Base-by-base conservation (phyloP, 2,329 filamentous ascomycete species). In the Fusarium globosum region DNA sequence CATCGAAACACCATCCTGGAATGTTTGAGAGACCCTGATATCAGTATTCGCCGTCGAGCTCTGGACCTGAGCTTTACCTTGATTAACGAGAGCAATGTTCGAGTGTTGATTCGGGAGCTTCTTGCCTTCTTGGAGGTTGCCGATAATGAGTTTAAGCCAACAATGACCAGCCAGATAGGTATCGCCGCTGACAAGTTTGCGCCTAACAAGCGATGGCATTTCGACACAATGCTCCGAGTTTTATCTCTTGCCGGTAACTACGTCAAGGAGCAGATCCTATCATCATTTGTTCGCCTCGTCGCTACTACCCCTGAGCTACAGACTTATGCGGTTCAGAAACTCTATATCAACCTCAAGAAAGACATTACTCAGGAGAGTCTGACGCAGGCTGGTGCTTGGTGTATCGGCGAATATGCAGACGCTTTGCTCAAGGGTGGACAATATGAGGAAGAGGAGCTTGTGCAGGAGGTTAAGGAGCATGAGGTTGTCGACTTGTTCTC, bases 1-100 rank as follows among this genome's bases (percentile, higher is more conserved):
- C 96, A 99, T 82, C 91, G 97, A 62, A 99, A 98, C 85, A 99
- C 96, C 2, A 98, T 99, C 71, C 86, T 99, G 41, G 96, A 99
- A 82, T 99, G 96, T 84, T 85, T 99, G 69, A 90, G 97, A 73
- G 96, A 99, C 80, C 96, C 97, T 4, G 96, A 99, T 85, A 98
- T 99, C 82, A 98, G 96, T 84, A 99, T 99, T 79, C 90, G 97
- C 79, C 89, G 96, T 79, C 91, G 96, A 83, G 96, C 96, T n/a
- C 88, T 99, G 43, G 96, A 99, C 80, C 90, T 99, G 65, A 98
- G 96, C 83, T 99, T 99, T 80, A 99, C 97, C 9, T 87, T 99
- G 59, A 98, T 99, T 83, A 98, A 99, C 81, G 96, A 98, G 81
- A 91, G 92, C 82, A 99, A 99, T 78, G 95, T 99, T 41, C 92